Base-by-base conservation (phyloP, 2,329 filamentous ascomycete species). In the Neopestalotiopsis rosae region DNA sequence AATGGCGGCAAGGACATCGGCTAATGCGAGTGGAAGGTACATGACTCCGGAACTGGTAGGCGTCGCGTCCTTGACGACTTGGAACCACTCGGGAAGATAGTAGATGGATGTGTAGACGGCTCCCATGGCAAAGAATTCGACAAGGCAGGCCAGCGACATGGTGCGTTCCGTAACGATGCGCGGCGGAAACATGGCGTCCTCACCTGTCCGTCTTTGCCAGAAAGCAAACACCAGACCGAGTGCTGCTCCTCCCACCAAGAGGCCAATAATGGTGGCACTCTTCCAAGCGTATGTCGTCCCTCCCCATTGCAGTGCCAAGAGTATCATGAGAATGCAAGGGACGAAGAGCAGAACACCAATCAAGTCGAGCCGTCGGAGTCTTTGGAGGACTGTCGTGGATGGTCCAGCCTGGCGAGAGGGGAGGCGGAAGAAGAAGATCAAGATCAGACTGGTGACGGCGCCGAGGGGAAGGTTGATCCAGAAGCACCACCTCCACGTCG, bases 281-380 rank as follows among this genome's bases (percentile, higher is more conserved):
- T 75, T 79, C 88, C 87, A 90, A 4, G 87, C 61, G 67, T 86
- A 85, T 30, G 83, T 76, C 49, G 83, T 79, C 9, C 88, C 88
- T 14, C 87, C 88, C 84, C 86, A 89, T 72, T 89, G 84, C 42
- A 90, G 79, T 9, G 86, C 87, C 4, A 90, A 80, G 7, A 90
- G 78, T 13, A 89, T 79, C 72, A 83, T 86, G 69, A 89, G 76
- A 61, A 89, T 81, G 52, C 83, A 82, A 1, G 87, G 85, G 34
- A 88, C 80, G 73, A 89, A 82, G 69, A 87, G 77, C 17, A 76
- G 75, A 1, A 84, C 83, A 34, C 88, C 87, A 7, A 81, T 59
- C 7, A 86, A 75, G 72, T 89, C 88, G 59, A 89, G 79, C 69
- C 83, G 80, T 61, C 79, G 74, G 32, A 88, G 61, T 14, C 84